These are phyloP conservation scores for Cicer yamashitae DNA, from an alignment of 306 rosid species.

Conservation along the genomic window DNA sequence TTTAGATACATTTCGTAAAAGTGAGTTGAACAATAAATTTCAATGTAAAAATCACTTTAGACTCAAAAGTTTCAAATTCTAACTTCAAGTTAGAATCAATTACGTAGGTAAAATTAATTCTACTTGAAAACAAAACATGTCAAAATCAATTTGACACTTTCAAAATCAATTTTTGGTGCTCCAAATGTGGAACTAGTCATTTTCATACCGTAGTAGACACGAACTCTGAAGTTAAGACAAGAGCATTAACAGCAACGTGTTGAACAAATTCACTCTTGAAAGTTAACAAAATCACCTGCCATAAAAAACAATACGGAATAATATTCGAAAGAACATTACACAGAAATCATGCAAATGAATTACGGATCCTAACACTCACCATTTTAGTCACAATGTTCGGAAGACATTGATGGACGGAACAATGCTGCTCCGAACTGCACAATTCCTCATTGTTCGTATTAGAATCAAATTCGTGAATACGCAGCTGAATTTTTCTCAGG, in stretches of 20 bases:
- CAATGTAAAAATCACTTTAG: no score
- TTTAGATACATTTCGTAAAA: no score
- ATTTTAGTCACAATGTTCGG: constrained; percentile 36
- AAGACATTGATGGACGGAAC: constrained; percentile 47
- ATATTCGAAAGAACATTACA: constrained; percentile 12
- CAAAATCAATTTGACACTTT: no score
- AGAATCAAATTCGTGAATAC: constrained; percentile 45
- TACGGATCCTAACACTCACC: constrained; percentile 37
- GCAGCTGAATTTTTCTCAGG: constrained; percentile 48
- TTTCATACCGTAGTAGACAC: constrained; percentile 45
- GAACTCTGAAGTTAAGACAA: constrained; percentile 51
- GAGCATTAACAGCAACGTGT: constrained; percentile 57
- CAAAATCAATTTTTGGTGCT: no score
- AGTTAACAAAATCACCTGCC: constrained; percentile 54
- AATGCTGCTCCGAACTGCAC: constrained; percentile 29
- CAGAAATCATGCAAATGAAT: constrained; percentile 20
- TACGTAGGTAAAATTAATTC: no score
- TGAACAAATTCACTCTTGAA: constrained; percentile 56
- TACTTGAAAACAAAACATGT: no score
- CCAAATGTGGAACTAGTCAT: no score
- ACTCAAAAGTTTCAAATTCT: no score
- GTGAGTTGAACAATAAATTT: no score
- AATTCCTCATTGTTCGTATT: constrained; percentile 6
- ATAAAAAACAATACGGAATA: constrained; percentile 30
- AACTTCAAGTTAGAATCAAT: no score